Evolutionary conservation across 2,329 filamentous ascomycete species (phyloP).

Genomic region (Domatiomyces catenatus): DNA sequence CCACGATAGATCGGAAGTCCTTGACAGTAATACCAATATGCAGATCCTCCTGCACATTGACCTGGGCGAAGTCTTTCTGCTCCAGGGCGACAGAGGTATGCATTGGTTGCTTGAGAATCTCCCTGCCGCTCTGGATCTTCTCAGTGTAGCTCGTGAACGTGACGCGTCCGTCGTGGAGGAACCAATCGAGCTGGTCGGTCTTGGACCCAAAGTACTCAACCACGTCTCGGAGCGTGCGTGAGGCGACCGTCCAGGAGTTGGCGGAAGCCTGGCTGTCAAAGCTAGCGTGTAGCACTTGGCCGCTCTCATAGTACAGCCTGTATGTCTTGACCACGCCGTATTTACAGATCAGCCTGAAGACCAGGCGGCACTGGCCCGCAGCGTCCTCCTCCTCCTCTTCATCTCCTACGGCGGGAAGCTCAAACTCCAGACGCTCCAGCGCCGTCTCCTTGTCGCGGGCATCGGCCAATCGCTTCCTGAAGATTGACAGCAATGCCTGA

Average conservation of each 20-base stretch:
- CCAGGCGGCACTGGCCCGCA: conserved; percentile 44
- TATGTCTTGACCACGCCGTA: conserved; percentile 51
- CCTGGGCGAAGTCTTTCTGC: conserved; percentile 46
- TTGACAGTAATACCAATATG: conserved; percentile 50
- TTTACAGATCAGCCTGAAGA: conserved; percentile 47
- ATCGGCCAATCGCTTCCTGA: conserved; percentile 43
- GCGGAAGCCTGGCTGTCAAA: conserved; percentile 42
- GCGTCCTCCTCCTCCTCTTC: conserved; percentile 18
- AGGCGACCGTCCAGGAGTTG: conserved; percentile 45
- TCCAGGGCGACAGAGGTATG: conserved; percentile 50
- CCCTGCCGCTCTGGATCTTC: conserved; percentile 47
- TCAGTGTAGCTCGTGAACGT: conserved; percentile 53
- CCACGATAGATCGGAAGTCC: conserved; percentile 50
- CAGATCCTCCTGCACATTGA: conserved; percentile 41
- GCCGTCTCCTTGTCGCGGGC: conserved; percentile 41
- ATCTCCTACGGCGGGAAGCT: conserved; percentile 33
- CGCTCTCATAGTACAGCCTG: conserved; percentile 47
- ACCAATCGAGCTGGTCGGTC: conserved; percentile 50
- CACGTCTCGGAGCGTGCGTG: conserved; percentile 43
- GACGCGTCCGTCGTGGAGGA: conserved; percentile 40
- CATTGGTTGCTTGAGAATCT: conserved; percentile 48
- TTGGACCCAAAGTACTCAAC: conserved; percentile 49
- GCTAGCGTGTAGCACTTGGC: conserved; percentile 46
- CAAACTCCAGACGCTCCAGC: conserved; percentile 47
- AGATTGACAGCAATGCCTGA: conserved; percentile 44